Conservation (phyloP, 768 basidiomycete genomes). For the Boletus vinaceobasis region DNA sequence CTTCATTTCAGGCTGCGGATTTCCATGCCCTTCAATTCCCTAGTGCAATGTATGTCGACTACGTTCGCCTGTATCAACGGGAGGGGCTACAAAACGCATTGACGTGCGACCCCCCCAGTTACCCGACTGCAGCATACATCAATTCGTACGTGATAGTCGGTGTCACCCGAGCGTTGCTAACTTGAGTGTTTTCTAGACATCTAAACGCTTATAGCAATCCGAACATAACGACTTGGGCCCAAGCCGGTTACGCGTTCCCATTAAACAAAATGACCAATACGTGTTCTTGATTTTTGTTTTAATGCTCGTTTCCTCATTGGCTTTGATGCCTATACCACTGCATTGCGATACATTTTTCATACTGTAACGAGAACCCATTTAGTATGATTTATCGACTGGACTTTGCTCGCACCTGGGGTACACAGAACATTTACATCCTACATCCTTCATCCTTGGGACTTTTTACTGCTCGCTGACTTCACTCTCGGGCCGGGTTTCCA, state of each 20-base stretch:
- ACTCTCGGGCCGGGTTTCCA: neutral
- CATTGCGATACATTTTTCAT: conserved; percentile 20
- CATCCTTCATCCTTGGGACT: neutral
- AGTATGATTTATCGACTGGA: conserved; percentile 25
- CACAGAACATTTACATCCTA: conserved; percentile 15
- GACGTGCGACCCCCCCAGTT: conserved; percentile 74
- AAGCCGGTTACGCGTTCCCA: conserved; percentile 74
- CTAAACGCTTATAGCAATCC: conserved; percentile 68
- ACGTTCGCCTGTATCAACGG: conserved; percentile 85
- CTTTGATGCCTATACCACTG: conserved; percentile 14
- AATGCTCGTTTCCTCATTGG: conserved; percentile 6
- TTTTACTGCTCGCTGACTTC: neutral
- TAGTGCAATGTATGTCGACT: conserved; percentile 79
- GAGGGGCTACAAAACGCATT: conserved; percentile 62
- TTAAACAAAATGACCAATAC: conserved; percentile 45
- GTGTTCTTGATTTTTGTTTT: conserved; percentile 17
- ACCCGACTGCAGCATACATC: conserved; percentile 83
- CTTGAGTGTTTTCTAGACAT: conserved; percentile 20
- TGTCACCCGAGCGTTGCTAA: conserved; percentile 1
- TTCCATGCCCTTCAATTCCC: conserved; percentile 76
- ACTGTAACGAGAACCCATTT: conserved; percentile 27
- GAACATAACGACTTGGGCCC: conserved; percentile 82
- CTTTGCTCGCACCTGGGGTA: neutral
- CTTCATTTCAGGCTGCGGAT: conserved; percentile 71
- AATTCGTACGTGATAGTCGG: conserved; percentile 41